Base-by-base conservation (phyloP, 441 rosid species). In the Pelargonium myrrhifolium region DNA sequence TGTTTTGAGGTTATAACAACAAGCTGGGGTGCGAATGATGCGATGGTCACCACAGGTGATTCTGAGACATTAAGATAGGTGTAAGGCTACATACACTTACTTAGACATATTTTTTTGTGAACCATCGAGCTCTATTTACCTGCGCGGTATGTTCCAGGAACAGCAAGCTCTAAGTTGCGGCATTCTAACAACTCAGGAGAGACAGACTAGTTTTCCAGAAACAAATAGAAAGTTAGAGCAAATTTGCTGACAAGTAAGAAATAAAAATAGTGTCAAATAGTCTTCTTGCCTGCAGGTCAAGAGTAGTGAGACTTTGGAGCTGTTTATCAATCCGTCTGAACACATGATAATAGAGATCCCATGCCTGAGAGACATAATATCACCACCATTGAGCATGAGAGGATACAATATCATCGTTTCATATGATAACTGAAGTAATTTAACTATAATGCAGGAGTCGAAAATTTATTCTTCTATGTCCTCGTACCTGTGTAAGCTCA, bases 271-370 rank as follows among this genome's bases (percentile, higher is more conserved):
- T 45, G 62, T 72, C 53, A 43, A 68, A 43, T 35, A 17, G 37
- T 65, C 26, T 42, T 71, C 83, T 86, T 84, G 83, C 99, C 88
- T 95, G 96, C 75, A 95, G 83, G 73, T 93, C 99, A 77, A 95
- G 78, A 64, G 98, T 89, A 42, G 91, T 95, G 72, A 95, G 93
- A 79, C 87, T 81, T 76, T 88, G 93, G 65, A 95, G 93, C 79
- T 95, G 99, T 76, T 90, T 90, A 82, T 95, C 99, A 68, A 95
- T 89, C 75, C 98, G 84, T 80, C 86, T 86, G 84, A 95, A 95
- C 70, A 95, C 96, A 74, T 95, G 96, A 79, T 90, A 93, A 71
- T 93, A 95, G 61, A 95, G 91, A 82, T 95, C 98, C 98, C 99
- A 95, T 20, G 99, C 99, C 99, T 58, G 35, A 11, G 31, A 14